Conservation (phyloP, 371 early-diverging fungal species). For the Lichtheimia ramosa region DNA sequence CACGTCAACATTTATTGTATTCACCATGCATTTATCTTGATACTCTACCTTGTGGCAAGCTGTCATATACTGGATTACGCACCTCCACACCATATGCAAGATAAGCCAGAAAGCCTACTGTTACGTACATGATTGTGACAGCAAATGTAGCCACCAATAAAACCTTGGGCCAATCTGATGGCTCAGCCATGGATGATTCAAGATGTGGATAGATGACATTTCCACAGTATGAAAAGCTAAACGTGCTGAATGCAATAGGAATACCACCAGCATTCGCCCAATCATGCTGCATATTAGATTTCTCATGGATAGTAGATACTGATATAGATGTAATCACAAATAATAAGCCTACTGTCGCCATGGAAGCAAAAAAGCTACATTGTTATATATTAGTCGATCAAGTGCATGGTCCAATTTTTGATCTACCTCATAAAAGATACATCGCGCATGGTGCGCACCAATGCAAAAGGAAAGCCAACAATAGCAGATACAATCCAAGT, state of each 20-base stretch:
- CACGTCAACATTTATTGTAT: too few species aligned
- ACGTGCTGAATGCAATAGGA: constrained; percentile 24
- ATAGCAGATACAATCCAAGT: constrained; percentile 66
- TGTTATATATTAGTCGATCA: not conserved
- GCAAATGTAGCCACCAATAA: constrained; percentile 64
- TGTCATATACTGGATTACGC: constrained; percentile 67
- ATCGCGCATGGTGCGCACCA: constrained; percentile 73
- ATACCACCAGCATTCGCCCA: constrained; percentile 18
- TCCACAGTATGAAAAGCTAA: constrained; percentile 21
- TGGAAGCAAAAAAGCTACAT: constrained; percentile 18
- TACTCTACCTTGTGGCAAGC: constrained; percentile 44
- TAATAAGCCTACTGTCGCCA: constrained; percentile 21
- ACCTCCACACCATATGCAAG: constrained; percentile 75
- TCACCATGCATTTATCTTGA: too few species aligned
- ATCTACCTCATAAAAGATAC: constrained; percentile 56
- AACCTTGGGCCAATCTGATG: constrained; percentile 69
- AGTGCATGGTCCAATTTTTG: not conserved
- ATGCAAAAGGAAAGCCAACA: constrained; percentile 67
- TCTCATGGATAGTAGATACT: not conserved
- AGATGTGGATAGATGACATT: constrained; percentile 58
- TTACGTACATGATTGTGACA: constrained; percentile 71
- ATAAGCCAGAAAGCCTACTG: constrained; percentile 75
- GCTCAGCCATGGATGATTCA: constrained; percentile 71
- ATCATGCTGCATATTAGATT: constrained; percentile 11
- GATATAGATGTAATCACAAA: constrained; percentile 19